Evolutionary conservation across 148 eudicot genomes (phyloP).

Genomic region (Camellia granthamiana): DNA sequence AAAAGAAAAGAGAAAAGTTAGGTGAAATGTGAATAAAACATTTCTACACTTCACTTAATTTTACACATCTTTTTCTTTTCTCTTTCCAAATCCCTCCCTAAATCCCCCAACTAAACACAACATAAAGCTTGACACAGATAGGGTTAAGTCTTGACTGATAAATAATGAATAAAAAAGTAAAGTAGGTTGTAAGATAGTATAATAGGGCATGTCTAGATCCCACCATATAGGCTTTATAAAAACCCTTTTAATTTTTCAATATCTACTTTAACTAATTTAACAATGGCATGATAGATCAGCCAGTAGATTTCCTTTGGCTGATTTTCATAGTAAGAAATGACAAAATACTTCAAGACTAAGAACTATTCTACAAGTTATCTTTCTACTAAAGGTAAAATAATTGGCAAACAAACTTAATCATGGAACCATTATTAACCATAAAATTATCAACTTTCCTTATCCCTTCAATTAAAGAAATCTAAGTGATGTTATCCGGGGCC

Average conservation of each 20-base stretch:
- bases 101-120: no score
- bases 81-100: no score
- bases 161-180: neutral
- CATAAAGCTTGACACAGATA: neutral
- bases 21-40: no score
- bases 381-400: neutral
- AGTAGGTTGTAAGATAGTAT: neutral
- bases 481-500: conserved; percentile 64
- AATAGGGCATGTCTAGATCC: neutral
- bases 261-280: neutral
- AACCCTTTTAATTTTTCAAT: neutral
- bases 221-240: neutral
- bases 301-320: neutral
- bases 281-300: neutral
- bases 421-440: conserved; percentile 8
- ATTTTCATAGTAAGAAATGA: neutral
- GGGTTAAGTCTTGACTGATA: no score
- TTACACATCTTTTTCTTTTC: no score
- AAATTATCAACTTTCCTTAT: conserved; percentile 35
- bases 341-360: neutral
- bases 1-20: no score
- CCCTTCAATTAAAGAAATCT: conserved; percentile 54
- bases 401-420: neutral
- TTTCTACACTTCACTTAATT: no score
- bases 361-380: neutral